Base-by-base conservation (phyloP, 148 eudicot genomes). In the Bassia scoparia region DNA sequence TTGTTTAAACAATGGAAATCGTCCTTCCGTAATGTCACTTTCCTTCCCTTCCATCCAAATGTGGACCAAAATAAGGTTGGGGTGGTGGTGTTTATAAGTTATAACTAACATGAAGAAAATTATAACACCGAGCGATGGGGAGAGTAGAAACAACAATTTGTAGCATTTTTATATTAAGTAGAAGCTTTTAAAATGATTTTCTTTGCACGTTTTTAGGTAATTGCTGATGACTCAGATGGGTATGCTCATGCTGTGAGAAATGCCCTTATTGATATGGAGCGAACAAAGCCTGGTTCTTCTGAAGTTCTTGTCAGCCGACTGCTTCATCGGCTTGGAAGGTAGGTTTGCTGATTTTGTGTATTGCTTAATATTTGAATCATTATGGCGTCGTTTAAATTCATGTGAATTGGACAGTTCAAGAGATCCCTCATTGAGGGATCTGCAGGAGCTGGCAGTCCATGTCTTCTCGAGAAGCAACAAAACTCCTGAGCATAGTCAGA, bases 241-340 rank as follows among this genome's bases (percentile, higher is more conserved):
- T 78, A 84, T 70, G 67, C 79, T 78, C 86, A 79, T 79, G 70
- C 81, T 20, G 83, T 89, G 64, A 77, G 77, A 37, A 91, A 83
- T 81, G 80, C 90, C 10, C 84, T 94, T 43, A 82, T 84, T 69
- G 97, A 91, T 77, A 89, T 94, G 96, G 98, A 94, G 79, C 87
- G 84, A 35, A 34, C 71, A 59, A 91, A 85, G 84, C 93, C 96
- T 13, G 97, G 98, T 15, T 91, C 91, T 68, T 81, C 81, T 61
- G 93, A 89, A 82, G 80, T 87, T 67, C 71, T 91, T 61, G 67
- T 94, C 68, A 85, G 88, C 70, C 77, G 88, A 79, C 77, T 91
- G 83, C 88, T 94, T 78, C 93, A 91, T 74, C 88, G 84, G 77
- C 89, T 94, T 54, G 98, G 90, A 86, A 89, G 98, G 97, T 94